Percentiles rank a stretch among this genome's conserved stretches.
Evolutionary conservation across 768 basidiomycete genomes (phyloP).

Genomic region (Paxillus involutus): DNA sequence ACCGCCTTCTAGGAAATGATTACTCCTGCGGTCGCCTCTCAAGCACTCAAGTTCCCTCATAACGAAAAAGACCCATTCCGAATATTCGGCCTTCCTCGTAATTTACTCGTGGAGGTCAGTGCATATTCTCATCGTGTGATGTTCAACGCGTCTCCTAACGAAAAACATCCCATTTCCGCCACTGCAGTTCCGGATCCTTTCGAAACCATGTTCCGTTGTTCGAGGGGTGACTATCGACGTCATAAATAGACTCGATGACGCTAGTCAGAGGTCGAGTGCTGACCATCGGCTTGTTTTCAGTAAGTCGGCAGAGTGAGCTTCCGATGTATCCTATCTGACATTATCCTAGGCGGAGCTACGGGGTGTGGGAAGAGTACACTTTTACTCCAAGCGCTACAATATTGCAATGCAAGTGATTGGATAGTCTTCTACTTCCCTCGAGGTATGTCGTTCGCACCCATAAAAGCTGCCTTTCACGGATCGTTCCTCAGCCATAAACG

Average conservation of each 20-base stretch:
- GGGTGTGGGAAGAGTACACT: slow-evolving; percentile 84
- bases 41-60: slow-evolving; percentile 45
- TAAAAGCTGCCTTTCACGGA: background rate
- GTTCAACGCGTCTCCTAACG: background rate
- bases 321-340: background rate
- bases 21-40: slow-evolving; percentile 36
- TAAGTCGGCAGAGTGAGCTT: slow-evolving; percentile 35
- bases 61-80: slow-evolving; percentile 51
- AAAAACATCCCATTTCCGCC: background rate
- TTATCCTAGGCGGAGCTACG: slow-evolving; percentile 57
- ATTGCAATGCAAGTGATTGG: slow-evolving; percentile 66
- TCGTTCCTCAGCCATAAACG: slow-evolving; percentile 40
- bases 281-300: slow-evolving; percentile 64
- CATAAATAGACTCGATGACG: slow-evolving; percentile 50
- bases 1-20: too few species aligned
- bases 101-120: slow-evolving; percentile 68
- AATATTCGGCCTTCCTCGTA: slow-evolving; percentile 71
- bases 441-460: slow-evolving; percentile 41
- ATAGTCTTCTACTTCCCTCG: slow-evolving; percentile 84
- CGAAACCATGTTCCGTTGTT: slow-evolving; percentile 70
- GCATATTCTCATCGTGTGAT: background rate
- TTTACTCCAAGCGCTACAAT: slow-evolving; percentile 74
- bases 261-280: slow-evolving; percentile 47
- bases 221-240: slow-evolving; percentile 64
- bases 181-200: slow-evolving; percentile 64